Evolutionary conservation across 2,329 filamentous ascomycete genomes (phyloP), one percentile per base, ranked within the genome.

Genomic region (Apiospora aurea): DNA sequence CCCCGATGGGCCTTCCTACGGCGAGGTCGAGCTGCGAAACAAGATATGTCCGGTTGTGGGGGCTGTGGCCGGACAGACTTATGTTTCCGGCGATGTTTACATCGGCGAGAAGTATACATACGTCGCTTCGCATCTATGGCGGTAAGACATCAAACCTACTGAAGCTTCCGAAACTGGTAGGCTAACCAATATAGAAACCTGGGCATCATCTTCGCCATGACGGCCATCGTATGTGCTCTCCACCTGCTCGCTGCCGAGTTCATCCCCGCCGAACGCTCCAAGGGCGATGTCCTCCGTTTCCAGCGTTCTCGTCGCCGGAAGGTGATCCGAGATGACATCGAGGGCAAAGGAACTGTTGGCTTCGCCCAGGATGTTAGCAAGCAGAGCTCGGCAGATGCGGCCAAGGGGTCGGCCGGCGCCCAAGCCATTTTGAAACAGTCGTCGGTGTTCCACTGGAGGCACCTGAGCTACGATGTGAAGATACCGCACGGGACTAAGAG

Each of bases 401-500:
- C 6, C 18, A 21, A 47, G 46, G 6, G 16, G 13, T 7, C 14
- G 6, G 18, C 6, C 6, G 46, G 18, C 18, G 4, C 46, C 1
- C 14, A 3, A 14, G 16, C 46, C 18, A 47, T 47, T 47, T 7
- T 21, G 14, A 18, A 47, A 2, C 46, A 21, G 14, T 18, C 24
- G 24, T 67, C 71, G 7, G 44, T 71, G 24, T 72, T 72, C n/a
- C 70, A 69, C 5, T 72, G 69, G n/a, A 41, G 47, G 18, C 26
- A 69, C 26, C 69, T 72, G 14, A 47, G 47, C 47, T 72, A 72
- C 38, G 57, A 38, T 14, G 51, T 72, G 2, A 69, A 53, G 51
- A 90, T 90, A 72, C 84, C 89, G 41, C 85, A 85, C 2, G 88
- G 88, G 43, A 82, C 90, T 71, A 84, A 86, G 26, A 76, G 77